phyloP scores from a whole-genome alignment of 1,284 basidiomycete species.

The Apiotrichum laibachii region DNA sequence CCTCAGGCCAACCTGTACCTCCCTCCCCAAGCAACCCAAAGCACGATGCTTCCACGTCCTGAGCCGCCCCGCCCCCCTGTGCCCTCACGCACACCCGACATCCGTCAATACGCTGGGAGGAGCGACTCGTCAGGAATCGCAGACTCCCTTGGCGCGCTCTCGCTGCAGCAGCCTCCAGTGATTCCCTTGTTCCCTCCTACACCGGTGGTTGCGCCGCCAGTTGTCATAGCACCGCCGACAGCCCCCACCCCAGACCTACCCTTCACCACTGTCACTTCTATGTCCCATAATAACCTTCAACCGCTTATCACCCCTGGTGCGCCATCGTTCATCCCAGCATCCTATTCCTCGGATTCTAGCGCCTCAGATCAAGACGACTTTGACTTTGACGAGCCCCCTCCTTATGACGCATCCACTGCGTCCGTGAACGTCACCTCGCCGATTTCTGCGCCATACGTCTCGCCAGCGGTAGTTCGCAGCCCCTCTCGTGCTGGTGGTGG shows the following conservation, averaged over 20 bases:
- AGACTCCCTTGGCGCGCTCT: not conserved
- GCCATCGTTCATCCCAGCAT: too few relatives aligned
- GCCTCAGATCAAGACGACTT: too few relatives aligned
- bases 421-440: not conserved
- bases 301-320: too few relatives aligned
- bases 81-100: not conserved
- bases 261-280: too few relatives aligned
- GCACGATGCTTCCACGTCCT: not conserved
- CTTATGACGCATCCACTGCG: not conserved
- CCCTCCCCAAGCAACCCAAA: not conserved
- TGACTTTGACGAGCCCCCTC: not conserved
- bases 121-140: not conserved
- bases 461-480: not conserved
- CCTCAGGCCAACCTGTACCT: too few relatives aligned
- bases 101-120: constrained; percentile 3
- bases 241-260: too few relatives aligned
- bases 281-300: too few relatives aligned
- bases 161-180: not conserved
- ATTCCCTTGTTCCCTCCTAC: not conserved
- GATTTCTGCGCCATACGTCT: not conserved
- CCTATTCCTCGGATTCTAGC: too few relatives aligned
- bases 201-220: not conserved
- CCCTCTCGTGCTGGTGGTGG: not conserved
- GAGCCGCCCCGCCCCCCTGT: not conserved
- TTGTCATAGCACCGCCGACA: too few relatives aligned